These are phyloP conservation scores for Suhomyces xylopsoci DNA, from an alignment of 805 yeast genomes.

Conservation along the genomic window DNA sequence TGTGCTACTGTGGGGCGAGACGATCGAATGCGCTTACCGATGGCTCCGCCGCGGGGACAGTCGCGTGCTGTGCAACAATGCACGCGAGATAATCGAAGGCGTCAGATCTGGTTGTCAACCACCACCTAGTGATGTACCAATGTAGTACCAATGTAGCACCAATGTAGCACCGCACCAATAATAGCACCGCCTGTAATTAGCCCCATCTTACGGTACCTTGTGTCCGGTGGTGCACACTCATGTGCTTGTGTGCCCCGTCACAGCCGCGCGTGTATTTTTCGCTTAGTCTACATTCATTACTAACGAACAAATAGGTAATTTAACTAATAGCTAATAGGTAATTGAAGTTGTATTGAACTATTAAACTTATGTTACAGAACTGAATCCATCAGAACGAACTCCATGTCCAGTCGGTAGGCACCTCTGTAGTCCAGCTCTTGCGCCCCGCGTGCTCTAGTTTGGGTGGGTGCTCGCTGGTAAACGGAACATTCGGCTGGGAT, in stretches of 20 bases:
- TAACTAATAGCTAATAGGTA: too few species aligned
- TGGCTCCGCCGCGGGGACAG: not conserved
- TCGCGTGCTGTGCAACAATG: not conserved
- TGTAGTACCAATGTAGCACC: too few species aligned
- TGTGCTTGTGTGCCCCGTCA: not conserved
- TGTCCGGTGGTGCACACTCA: not conserved
- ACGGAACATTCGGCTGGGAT: not conserved
- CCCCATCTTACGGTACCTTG: not conserved
- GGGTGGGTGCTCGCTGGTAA: not conserved
- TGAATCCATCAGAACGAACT: constrained; percentile 39
- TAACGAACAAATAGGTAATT: too few species aligned
- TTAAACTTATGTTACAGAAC: not conserved
- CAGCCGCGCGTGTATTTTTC: not conserved
- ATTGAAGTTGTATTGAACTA: too few species aligned
- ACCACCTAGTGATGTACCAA: not conserved
- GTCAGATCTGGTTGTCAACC: not conserved
- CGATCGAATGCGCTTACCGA: not conserved
- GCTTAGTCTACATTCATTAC: not conserved
- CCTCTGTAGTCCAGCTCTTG: constrained; percentile 8
- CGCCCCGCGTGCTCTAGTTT: constrained; percentile 3
- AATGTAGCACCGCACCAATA: too few species aligned
- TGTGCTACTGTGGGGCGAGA: not conserved
- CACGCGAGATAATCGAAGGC: not conserved
- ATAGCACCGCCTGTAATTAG: too few species aligned
- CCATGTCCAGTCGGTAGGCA: constrained; percentile 47